phyloP scores from a whole-genome alignment of 2,329 filamentous ascomycete species.

The Talaromyces albobiverticillius region DNA sequence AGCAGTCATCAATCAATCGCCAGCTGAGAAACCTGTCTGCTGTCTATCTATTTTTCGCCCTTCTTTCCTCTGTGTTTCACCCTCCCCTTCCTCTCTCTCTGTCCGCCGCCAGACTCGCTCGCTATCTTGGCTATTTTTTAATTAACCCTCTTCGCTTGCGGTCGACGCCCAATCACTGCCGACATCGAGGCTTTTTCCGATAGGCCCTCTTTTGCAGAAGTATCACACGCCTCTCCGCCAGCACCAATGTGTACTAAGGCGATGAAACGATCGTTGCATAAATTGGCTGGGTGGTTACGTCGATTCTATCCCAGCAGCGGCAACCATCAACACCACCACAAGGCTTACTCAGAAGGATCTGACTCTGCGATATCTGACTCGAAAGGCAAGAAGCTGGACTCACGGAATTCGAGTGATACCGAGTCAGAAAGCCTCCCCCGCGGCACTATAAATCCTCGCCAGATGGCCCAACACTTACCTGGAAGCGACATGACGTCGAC shows the following conservation, averaged over 20 bases:
- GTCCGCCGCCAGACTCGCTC: too few relatives aligned
- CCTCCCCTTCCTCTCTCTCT: too few relatives aligned
- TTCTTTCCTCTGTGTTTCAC: neutral
- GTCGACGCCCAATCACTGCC: neutral
- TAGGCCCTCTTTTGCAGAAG: neutral
- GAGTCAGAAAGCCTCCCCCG: neutral
- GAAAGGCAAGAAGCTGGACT: conserved; percentile 6
- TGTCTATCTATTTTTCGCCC: neutral
- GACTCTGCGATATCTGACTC: neutral
- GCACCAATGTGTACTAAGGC: conserved; percentile 5
- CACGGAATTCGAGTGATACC: conserved; percentile 6
- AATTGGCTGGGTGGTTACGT: conserved; percentile 11
- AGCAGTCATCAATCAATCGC: too few relatives aligned
- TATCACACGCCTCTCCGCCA: neutral
- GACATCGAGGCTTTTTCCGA: neutral
- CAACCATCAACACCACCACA: neutral
- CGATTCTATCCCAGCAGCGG: neutral
- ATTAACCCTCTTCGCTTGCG: neutral
- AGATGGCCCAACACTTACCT: neutral
- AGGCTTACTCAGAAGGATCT: neutral
- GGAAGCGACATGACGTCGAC: neutral
- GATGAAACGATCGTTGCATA: conserved; percentile 7
- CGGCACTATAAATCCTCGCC: neutral
- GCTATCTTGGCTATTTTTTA: neutral
- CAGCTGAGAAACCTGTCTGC: too few relatives aligned